phyloP scores from a whole-genome alignment of 352 stramenopile genomes.

The Globisporangium paddicum region DNA sequence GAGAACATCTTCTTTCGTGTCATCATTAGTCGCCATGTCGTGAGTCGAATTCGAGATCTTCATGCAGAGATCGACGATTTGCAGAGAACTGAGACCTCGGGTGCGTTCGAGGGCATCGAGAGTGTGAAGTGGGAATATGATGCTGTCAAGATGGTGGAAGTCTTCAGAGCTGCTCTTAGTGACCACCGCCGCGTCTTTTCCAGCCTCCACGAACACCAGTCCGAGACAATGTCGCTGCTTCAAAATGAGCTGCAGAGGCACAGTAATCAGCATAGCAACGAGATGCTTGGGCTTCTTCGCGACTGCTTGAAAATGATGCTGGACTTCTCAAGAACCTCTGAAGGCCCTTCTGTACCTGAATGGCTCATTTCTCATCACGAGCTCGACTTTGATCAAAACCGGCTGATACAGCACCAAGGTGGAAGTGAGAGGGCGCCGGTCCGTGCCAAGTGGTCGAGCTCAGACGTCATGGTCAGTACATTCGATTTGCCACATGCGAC shows the following conservation, averaged over 20 bases:
- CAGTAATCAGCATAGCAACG: not conserved
- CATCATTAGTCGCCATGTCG: not conserved
- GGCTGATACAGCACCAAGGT: not conserved
- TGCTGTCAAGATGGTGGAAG: not conserved
- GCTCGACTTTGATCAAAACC: conserved; percentile 10
- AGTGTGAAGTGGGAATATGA: not conserved
- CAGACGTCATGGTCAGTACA: not conserved
- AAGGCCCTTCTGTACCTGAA: not conserved
- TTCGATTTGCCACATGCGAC: conserved; percentile 4
- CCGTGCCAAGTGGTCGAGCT: conserved; percentile 1
- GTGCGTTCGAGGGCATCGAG: not conserved
- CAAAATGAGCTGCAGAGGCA: not conserved
- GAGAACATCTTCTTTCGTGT: not conserved
- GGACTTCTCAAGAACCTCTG: not conserved
- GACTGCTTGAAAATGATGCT: not conserved
- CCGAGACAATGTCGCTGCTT: conserved; percentile 6
- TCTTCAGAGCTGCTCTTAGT: not conserved
- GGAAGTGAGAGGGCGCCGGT: not conserved
- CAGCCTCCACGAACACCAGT: not conserved
- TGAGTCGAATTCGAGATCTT: not conserved
- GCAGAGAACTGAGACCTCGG: not conserved
- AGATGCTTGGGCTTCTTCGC: not conserved
- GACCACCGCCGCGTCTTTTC: not conserved
- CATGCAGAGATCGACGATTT: conserved; percentile 2
- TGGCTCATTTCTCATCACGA: conserved; percentile 24